Conservation (phyloP, 306 rosid genomes). For the barrel medic (Medicago truncatula) region MtrunA17r5.0-ANR NC_053043.1:14688501-14689000, state of each 20-base stretch:
- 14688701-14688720: conserved; percentile 48
- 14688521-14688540: conserved; percentile 45
- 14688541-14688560: conserved; percentile 43
- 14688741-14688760: conserved; percentile 56
- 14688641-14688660: conserved; percentile 46
- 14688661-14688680: conserved; percentile 43
- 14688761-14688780: conserved; percentile 54
- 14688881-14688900: conserved; percentile 37
- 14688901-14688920: conserved; percentile 44
- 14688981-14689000: conserved; percentile 94
- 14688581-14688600: conserved; percentile 44
- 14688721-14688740: conserved; percentile 53
- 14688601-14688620: conserved; percentile 46
- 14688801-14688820: conserved; percentile 45
- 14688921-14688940: conserved; percentile 87
- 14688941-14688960: conserved; percentile 91
- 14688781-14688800: conserved; percentile 65
- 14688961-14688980: conserved; percentile 92
- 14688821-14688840: conserved; percentile 45
- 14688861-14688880: conserved; percentile 42
- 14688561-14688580: conserved; percentile 39
- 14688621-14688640: conserved; percentile 39
- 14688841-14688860: conserved; percentile 37
- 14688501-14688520: conserved; percentile 9
- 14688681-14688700: conserved; percentile 21